Evolutionary conservation across 192 early-diverging fungal genomes (phyloP).

Genomic region (Coemansia sp.): DNA sequence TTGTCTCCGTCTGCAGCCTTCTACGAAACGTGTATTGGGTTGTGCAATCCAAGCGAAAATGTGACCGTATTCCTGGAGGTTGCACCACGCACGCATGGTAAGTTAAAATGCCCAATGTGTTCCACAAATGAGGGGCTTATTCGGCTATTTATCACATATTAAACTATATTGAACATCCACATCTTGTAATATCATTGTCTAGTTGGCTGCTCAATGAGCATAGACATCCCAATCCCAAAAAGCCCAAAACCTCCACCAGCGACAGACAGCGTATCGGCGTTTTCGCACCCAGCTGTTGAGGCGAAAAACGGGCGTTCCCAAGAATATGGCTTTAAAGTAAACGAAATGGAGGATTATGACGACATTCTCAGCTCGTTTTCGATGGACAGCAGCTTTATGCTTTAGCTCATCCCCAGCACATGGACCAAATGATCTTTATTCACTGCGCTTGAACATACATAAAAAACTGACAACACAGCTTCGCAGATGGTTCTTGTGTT

Average conservation of each 20-base stretch:
- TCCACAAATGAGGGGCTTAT: too few species aligned
- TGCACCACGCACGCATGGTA: constrained; percentile 34
- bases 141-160: background rate
- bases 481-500: background rate
- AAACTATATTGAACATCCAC: too few species aligned
- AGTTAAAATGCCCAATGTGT: background rate
- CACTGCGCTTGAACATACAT: background rate
- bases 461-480: background rate
- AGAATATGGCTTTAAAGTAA: background rate
- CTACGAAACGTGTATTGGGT: constrained; percentile 28
- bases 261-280: background rate
- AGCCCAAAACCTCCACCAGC: background rate
- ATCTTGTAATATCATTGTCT: background rate
- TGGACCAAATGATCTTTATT: background rate
- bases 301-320: background rate
- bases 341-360: constrained; percentile 13
- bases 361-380: constrained; percentile 5
- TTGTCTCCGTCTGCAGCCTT: constrained; percentile 3
- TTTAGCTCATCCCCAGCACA: background rate
- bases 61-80: constrained; percentile 29
- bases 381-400: background rate
- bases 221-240: constrained; percentile 8
- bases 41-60: constrained; percentile 30
- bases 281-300: background rate
- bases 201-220: constrained; percentile 27